These are phyloP conservation scores for Neopestalotiopsis clavispora DNA, from an alignment of 2,329 filamentous ascomycete genomes.

Conservation along the genomic window DNA sequence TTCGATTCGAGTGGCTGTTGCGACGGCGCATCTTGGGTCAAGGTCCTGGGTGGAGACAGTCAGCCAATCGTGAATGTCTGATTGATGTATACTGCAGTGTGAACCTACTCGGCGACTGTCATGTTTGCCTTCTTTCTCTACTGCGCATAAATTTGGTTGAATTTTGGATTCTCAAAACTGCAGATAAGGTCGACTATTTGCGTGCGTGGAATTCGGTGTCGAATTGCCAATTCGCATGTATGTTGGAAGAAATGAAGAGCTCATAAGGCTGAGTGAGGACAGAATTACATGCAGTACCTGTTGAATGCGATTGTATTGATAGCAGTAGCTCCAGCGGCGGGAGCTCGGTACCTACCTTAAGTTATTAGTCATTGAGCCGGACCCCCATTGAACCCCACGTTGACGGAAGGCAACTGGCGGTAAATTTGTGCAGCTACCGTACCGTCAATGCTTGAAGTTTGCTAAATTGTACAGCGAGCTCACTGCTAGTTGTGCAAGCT, in stretches of 20 bases:
- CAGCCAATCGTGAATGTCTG: conserved; percentile 5
- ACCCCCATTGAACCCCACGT: no score
- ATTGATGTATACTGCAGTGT: not conserved
- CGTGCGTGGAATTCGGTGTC: not conserved
- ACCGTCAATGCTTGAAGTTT: not conserved
- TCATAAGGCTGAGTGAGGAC: conserved; percentile 9
- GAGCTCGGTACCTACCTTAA: no score
- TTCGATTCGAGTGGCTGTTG: not conserved
- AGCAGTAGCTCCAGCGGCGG: not conserved
- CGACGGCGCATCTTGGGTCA: conserved; percentile 18
- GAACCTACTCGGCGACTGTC: conserved; percentile 11
- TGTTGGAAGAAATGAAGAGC: not conserved
- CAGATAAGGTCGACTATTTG: not conserved
- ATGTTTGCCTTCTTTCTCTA: not conserved
- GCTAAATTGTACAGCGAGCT: conserved; percentile 1
- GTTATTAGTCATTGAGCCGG: no score
- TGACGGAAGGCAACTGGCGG: no score
- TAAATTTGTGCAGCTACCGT: not conserved
- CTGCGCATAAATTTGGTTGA: no score
- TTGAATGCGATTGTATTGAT: not conserved
- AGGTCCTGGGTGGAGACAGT: conserved; percentile 22
- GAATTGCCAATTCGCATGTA: not conserved
- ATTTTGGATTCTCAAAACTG: no score
- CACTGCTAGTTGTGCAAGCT: not conserved
- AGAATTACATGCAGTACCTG: not conserved